phyloP scores from a whole-genome alignment of 768 basidiomycete species.

The Hygrocybe coccinea region DNA sequence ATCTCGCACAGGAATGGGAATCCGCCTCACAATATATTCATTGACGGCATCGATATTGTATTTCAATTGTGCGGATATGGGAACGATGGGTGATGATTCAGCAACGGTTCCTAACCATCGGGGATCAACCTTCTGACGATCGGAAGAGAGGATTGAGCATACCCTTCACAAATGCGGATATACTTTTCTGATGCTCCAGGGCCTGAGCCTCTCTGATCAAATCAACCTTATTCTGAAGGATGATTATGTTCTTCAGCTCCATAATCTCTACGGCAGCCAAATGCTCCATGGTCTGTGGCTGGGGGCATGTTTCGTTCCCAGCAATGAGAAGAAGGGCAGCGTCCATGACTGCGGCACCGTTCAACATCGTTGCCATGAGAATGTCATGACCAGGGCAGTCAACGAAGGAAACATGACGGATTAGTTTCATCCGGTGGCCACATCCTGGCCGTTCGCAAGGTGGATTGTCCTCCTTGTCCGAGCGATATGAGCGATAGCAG shows the following conservation, averaged over 20 bases:
- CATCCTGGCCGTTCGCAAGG: constrained; percentile 93
- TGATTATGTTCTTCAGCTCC: constrained; percentile 97
- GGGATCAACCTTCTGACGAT: not conserved
- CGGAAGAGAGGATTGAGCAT: not conserved
- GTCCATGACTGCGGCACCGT: constrained; percentile 99
- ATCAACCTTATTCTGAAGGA: constrained; percentile 98
- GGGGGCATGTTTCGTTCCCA: constrained; percentile 97
- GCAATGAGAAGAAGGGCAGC: constrained; percentile 93
- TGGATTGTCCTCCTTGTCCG: constrained; percentile 90
- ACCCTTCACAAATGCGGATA: constrained; percentile 94
- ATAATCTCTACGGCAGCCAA: constrained; percentile 98
- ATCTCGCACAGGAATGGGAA: constrained; percentile 91
- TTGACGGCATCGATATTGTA: constrained; percentile 99
- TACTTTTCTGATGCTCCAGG: constrained; percentile 93
- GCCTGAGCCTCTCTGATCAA: constrained; percentile 93
- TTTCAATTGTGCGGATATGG: constrained; percentile 96
- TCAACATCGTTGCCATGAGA: constrained; percentile 99
- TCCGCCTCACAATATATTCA: constrained; percentile 95
- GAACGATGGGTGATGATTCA: constrained; percentile 94
- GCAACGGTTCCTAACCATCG: constrained; percentile 78
- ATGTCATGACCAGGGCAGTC: constrained; percentile 98
- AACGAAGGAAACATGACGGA: constrained; percentile 98
- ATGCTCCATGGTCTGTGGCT: constrained; percentile 98
- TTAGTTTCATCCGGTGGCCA: constrained; percentile 80
- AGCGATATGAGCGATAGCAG: constrained; percentile 89